Percentiles rank a stretch among this genome's conserved stretches.
Conservation (phyloP, 2,329 filamentous ascomycete species). For the Paraphoma chrysanthemicola region DNA sequence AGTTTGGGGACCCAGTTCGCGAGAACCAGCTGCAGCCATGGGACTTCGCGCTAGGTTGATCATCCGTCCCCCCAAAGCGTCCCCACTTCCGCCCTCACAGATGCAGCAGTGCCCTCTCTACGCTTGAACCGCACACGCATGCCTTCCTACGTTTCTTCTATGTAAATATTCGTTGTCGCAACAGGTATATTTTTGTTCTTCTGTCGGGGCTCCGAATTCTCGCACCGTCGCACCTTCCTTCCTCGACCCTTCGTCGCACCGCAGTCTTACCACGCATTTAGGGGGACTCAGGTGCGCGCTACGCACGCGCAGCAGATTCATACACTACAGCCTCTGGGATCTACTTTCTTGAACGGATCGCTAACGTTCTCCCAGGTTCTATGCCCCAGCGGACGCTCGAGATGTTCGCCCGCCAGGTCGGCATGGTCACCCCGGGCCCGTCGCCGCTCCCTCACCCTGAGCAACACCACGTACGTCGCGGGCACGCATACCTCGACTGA, state of each 20-base stretch:
- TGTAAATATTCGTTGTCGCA: neutral
- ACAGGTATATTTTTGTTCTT: neutral
- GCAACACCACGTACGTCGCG: neutral
- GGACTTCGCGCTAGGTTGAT: neutral
- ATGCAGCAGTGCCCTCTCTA: neutral
- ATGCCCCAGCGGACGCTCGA: neutral
- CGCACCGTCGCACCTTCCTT: slow-evolving; percentile 8
- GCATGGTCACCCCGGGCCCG: neutral
- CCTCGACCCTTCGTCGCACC: slow-evolving; percentile 10
- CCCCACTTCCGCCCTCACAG: slow-evolving; percentile 2
- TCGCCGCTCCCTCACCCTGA: neutral
- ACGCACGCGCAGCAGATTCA: neutral
- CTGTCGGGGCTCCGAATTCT: neutral
- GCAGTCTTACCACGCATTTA: slow-evolving; percentile 4
- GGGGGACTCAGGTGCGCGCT: neutral
- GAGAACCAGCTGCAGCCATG: neutral
- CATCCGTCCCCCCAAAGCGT: slow-evolving; percentile 1
- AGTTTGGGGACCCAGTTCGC: slow-evolving; percentile 20
- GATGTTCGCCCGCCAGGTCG: neutral
- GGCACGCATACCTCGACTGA: neutral
- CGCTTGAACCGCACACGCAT: neutral
- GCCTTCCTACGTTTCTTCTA: neutral
- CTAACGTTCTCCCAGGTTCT: slow-evolving; percentile 10
- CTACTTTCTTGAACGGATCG: neutral
- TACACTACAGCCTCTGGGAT: slow-evolving; percentile 4